Evolutionary conservation across 768 basidiomycete species (phyloP).

Genomic region (Mycena galericulata): DNA sequence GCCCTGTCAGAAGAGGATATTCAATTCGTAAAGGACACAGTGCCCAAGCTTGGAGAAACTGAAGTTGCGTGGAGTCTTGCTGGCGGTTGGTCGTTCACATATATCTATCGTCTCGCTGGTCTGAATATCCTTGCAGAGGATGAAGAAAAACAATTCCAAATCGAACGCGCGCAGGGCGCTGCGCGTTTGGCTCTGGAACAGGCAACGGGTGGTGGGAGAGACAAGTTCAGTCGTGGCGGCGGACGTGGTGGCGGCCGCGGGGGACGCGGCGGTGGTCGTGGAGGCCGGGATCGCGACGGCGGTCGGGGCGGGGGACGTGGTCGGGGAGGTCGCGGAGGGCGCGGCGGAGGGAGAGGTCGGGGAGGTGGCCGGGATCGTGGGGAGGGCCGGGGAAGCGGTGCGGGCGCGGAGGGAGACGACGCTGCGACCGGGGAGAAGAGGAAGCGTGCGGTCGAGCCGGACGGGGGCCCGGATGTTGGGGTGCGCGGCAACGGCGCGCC

Average conservation of each 20-base stretch:
- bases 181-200: slow-evolving; percentile 64
- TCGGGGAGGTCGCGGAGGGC: slow-evolving; percentile 43
- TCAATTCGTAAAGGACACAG: slow-evolving; percentile 70
- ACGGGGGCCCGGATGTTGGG: slow-evolving; percentile 79
- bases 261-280: slow-evolving; percentile 58
- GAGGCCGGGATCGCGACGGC: slow-evolving; percentile 51
- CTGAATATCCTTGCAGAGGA: slow-evolving; percentile 62
- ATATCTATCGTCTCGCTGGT: slow-evolving; percentile 6
- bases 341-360: slow-evolving; percentile 47
- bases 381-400: slow-evolving; percentile 37
- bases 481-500: slow-evolving; percentile 74
- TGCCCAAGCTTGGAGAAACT: slow-evolving; percentile 74
- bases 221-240: slow-evolving; percentile 48
- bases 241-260: slow-evolving; percentile 61
- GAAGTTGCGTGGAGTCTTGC: slow-evolving; percentile 74
- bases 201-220: slow-evolving; percentile 39
- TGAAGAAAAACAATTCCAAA: slow-evolving; percentile 77
- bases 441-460: slow-evolving; percentile 82
- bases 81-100: slow-evolving; percentile 61
- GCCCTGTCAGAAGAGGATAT: slow-evolving; percentile 79
- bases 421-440: slow-evolving; percentile 77
- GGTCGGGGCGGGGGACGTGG: slow-evolving; percentile 54
- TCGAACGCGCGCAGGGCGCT: slow-evolving; percentile 78
- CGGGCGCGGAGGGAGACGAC: slow-evolving; percentile 42
- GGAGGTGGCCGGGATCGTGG: slow-evolving; percentile 47